Conservation (phyloP, 495 filamentous ascomycete genomes). For the Xylaria flabelliformis region DNA sequence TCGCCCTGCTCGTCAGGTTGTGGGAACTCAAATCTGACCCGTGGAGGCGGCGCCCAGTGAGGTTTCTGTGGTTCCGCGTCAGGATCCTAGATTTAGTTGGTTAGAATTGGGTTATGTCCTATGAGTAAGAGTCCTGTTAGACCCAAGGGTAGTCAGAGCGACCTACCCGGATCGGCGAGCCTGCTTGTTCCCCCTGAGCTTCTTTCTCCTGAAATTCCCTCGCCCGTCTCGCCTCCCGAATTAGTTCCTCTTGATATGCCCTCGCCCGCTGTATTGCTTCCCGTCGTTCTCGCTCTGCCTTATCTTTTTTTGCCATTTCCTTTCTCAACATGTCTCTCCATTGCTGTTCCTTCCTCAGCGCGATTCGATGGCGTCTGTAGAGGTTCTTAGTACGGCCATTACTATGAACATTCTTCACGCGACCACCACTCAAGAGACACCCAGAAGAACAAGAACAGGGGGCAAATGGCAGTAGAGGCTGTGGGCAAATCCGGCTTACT, state of each 20-base stretch:
- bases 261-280: too few relatives aligned
- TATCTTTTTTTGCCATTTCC: neutral
- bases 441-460: neutral
- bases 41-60: neutral
- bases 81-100: neutral
- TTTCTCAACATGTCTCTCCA: neutral
- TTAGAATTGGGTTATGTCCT: neutral
- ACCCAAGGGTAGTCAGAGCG: neutral
- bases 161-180: neutral
- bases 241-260: too few relatives aligned
- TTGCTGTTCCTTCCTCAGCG: neutral
- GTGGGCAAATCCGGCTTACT: neutral
- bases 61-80: neutral
- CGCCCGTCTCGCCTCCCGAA: too few relatives aligned
- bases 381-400: neutral
- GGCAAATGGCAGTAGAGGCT: neutral
- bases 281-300: too few relatives aligned
- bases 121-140: neutral
- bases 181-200: too few relatives aligned
- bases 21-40: neutral
- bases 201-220: too few relatives aligned
- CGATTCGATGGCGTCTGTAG: neutral
- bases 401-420: neutral
- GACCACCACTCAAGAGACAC: neutral
- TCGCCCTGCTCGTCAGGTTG: neutral